Evolutionary conservation across 1,139 yeast species (phyloP), one percentile per base, ranked within the genome.

Genomic region (Saccharomyces hybrid): DNA sequence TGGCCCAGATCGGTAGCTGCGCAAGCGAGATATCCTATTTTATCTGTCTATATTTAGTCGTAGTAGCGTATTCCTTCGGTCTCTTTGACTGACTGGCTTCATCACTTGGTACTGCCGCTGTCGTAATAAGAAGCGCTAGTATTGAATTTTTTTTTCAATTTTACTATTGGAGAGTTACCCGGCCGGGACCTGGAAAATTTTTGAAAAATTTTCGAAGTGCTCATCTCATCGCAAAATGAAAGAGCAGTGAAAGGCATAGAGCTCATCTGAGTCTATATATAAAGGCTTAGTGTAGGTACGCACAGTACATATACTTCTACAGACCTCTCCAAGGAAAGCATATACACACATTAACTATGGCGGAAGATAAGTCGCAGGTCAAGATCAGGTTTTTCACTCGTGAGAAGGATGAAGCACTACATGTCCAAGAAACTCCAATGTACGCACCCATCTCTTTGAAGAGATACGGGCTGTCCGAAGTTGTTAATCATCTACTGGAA

Each of bases 381-480:
- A 88, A 87, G 75, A 82, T 90, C 70, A 82, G 83, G 62, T 84
- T 93, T 73, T 83, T 86, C 74, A 91, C 98, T 49, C 81, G 93
- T 62, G 97, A 91, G 64, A 84, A 82, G 59, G 95, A 88, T 61
- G 84, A 85, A 59, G 68, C 80, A 25, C 67, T 86, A 52, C 84
- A 81, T 52, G 88, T 89, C 4, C 80, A 87, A n/a, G 96, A 89
- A 54, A 81, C 86, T 46, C 95, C 96, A 8, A 76, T 91, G 55
- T 88, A 79, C 66, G 97, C 90, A 14, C 99, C 99, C 20, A 87
- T 86, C 31, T 74, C 85, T 3, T 78, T 93, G 64, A 90, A 88
- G 64, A 80, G 98, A 69, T 91, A 83, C 69, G 99, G 99, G 53
- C 79, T 93, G 51, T 89, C 96, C 1, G 98, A 93, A 72, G 84